Evolutionary conservation across 768 basidiomycete genomes (phyloP).

Genomic region (Tricholoma hemisulphureum): DNA sequence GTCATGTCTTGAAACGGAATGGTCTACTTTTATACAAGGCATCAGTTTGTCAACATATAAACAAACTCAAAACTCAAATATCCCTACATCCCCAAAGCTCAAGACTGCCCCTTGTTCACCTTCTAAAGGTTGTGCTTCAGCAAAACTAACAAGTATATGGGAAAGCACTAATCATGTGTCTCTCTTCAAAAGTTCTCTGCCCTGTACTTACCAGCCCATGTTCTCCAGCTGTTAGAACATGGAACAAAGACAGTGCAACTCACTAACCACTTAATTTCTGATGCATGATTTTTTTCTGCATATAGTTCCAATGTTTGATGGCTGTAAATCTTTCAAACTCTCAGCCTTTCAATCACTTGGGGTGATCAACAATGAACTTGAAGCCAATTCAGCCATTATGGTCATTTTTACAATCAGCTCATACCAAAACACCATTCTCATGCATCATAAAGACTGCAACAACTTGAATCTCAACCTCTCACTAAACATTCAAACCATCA

Average conservation of each 20-base stretch:
- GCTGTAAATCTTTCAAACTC: background rate
- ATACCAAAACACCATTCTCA: background rate
- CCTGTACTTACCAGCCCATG: no score
- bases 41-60: background rate
- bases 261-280: no score
- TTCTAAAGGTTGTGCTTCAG: no score
- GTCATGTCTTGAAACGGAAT: no score
- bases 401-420: background rate
- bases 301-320: background rate
- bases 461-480: background rate
- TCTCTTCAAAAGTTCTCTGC: no score
- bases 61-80: no score
- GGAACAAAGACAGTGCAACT: no score
- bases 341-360: background rate
- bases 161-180: no score
- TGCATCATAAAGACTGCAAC: background rate
- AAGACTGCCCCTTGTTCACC: no score
- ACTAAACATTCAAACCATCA: background rate
- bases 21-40: background rate
- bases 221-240: no score
- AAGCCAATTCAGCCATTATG: slow-evolving; percentile 3
- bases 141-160: no score
- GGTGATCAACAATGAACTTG: background rate
- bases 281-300: background rate
- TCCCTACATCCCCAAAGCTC: no score